Evolutionary conservation across 176 grass and related monocot species (phyloP), one percentile per base, ranked within the genome.

Genomic region (Zea mays): DNA sequence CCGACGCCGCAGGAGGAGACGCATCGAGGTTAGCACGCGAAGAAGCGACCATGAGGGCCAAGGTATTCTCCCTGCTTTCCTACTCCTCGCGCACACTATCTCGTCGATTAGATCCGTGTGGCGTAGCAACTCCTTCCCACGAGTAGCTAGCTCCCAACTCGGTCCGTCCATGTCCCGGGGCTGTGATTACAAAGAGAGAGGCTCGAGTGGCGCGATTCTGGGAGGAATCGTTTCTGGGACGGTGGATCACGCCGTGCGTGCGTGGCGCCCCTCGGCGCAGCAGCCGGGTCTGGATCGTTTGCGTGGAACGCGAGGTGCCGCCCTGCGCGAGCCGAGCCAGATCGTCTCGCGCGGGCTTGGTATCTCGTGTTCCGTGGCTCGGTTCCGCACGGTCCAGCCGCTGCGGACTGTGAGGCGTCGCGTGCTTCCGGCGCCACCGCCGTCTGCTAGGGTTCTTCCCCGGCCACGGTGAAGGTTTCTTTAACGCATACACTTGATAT

Each of bases 31-130:
- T 73, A 76, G 39, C 62, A 5, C 58, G 9, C 4, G 37, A 83
- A 72, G 42, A 62, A 50, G 62, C 61, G 62, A 87, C 37, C 77
- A 93, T 93, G 91, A 93, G 87, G 87, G 91, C 91, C 79, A 90
- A 90, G 87, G 91, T 93, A 73, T 69, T 41, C 34, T 49, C 63
- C 40, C 44, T 3, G 8, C 7, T 40, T 36, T 10, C 38, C 16
- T 4, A 2, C 19, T 41, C 70, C 43, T 46, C 5, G 13, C 7
- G 2, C 52, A 11, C 49, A 8, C 19, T 4, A 34, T 61, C 40
- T 70, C 52, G 8, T 15, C 8, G 16, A 46, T 20, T 20, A 15
- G 63, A 71, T 84, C 76, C 56, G 10, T 15, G 45, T 57, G 5
- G 3, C 10, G 78, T 47, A 34, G 19, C 56, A 62, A 5, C 57